Evolutionary conservation across 2,329 filamentous ascomycete species (phyloP), one percentile per base, ranked within the genome.

Genomic region (Pyrenophora tritici-repentis): DNA sequence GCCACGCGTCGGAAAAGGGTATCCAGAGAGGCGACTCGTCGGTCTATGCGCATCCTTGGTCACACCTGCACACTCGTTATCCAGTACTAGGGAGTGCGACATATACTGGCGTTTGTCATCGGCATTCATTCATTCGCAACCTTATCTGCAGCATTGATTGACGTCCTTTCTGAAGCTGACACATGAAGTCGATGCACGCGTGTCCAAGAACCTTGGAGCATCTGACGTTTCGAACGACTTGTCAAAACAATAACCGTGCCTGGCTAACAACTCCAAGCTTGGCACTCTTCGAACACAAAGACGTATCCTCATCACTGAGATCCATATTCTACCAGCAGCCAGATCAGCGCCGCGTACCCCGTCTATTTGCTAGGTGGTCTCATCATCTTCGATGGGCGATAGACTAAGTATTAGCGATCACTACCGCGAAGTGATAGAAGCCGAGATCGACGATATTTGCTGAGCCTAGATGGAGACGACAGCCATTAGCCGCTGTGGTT

Each of bases 221-320:
- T 36, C 26, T 32, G 26, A 42, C 43, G 17, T 51, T 42, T 47
- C 37, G 45, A 37, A 20, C 41, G 14, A 37, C 32, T 24, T 41
- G 42, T 47, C 48, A 51, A 47, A 32, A 42, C 18, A 33, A 33
- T 18, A 22, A 24, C 31, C 36, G 36, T 35, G 22, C 22, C 31
- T 38, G 40, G 22, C 22, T 29, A 26, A 16, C 18, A 16, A 24
- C 42, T 42, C 16, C 20, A 47, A 32, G 14, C 26, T 37, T 47
- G 26, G 17, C 42, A 17, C 33, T 32, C 18, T 34, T 42, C n/a
- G n/a, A 32, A 42, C 32, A 36, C 18, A 32, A 47, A 37, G 18
- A 14, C 36, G 31, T 20, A 34, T 8, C 17, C 17, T 16, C 14
- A 10, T 41, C 24, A 24, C 24, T 42, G 42, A 7, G 3, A 29